A percentile compares a stretch with the other conserved stretches of the same genome.
Evolutionary conservation across 768 basidiomycete species (phyloP).

Genomic region (Leccinum fibrillosum): DNA sequence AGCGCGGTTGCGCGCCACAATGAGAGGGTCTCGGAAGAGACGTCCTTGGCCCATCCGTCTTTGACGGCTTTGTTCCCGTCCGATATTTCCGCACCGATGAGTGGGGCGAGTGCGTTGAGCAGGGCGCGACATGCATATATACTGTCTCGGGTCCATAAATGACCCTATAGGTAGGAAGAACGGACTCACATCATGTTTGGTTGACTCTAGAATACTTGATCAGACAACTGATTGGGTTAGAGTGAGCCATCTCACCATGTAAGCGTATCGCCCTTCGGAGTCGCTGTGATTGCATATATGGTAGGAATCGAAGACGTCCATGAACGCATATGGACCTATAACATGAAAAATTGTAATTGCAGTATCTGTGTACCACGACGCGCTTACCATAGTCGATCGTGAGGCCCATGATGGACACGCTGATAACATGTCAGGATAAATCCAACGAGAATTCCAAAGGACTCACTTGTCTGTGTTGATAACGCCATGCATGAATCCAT

Average conservation of each 20-base stretch:
- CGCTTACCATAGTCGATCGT: constrained; percentile 71
- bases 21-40: constrained; percentile 48
- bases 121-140: constrained; percentile 77
- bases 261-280: constrained; percentile 72
- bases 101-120: constrained; percentile 72
- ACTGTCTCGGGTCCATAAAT: constrained; percentile 34
- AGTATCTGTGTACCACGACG: not conserved
- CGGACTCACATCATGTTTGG: constrained; percentile 71
- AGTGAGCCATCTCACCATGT: constrained; percentile 38
- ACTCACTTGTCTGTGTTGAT: constrained; percentile 94
- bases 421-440: constrained; percentile 27
- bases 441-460: not conserved
- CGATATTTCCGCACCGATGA: constrained; percentile 80
- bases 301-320: constrained; percentile 83
- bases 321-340: constrained; percentile 86
- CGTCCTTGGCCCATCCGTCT: constrained; percentile 63
- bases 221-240: not conserved
- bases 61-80: constrained; percentile 44
- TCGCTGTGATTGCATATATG: constrained; percentile 95
- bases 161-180: not conserved
- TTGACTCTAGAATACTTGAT: constrained; percentile 47
- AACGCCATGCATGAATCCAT: constrained; percentile 94
- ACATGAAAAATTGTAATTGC: not conserved
- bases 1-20: constrained; percentile 61
- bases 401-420: constrained; percentile 69